A percentile compares a stretch with the other conserved stretches of the same genome.
Conservation (phyloP, 129 eudicot genomes). For the Tanacetum coccineum region DNA sequence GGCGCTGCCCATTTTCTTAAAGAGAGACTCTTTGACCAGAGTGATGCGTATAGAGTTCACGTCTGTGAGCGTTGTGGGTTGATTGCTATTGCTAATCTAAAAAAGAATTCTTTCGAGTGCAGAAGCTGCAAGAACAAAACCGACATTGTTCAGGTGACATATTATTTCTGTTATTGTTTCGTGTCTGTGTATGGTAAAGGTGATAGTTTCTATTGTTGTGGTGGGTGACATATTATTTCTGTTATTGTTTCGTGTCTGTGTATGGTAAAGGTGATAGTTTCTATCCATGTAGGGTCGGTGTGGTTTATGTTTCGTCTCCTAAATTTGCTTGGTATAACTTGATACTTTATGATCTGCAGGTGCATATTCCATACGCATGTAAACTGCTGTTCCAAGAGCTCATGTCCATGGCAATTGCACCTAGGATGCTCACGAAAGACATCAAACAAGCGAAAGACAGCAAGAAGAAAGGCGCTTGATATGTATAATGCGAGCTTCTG, state of each 20-base stretch:
- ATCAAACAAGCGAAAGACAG: slow-evolving; percentile 52
- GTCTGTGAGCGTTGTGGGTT: slow-evolving; percentile 87
- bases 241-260: neutral
- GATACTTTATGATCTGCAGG: slow-evolving; percentile 35
- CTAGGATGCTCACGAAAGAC: slow-evolving; percentile 94
- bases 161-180: neutral
- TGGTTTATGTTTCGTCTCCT: neutral
- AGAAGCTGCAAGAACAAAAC: slow-evolving; percentile 93
- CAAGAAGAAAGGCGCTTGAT: slow-evolving; percentile 60
- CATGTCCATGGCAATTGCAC: slow-evolving; percentile 96
- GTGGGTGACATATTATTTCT: slow-evolving; percentile 33
- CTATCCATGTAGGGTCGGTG: neutral
- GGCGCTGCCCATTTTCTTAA: slow-evolving; percentile 97
- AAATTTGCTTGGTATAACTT: neutral
- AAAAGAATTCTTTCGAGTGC: slow-evolving; percentile 86
- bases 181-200: too few species aligned
- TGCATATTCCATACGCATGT: slow-evolving; percentile 88
- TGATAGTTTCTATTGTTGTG: too few species aligned
- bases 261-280: neutral
- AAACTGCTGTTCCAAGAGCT: slow-evolving; percentile 95
- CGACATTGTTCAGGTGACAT: slow-evolving; percentile 79
- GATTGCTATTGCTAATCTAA: slow-evolving; percentile 80
- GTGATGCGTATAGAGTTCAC: slow-evolving; percentile 93
- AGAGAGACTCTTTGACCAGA: slow-evolving; percentile 90
- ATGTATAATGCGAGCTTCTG: neutral